These are phyloP conservation scores for Xylaria sp. DNA, from an alignment of 2,329 filamentous ascomycete species.

Conservation along the genomic window DNA sequence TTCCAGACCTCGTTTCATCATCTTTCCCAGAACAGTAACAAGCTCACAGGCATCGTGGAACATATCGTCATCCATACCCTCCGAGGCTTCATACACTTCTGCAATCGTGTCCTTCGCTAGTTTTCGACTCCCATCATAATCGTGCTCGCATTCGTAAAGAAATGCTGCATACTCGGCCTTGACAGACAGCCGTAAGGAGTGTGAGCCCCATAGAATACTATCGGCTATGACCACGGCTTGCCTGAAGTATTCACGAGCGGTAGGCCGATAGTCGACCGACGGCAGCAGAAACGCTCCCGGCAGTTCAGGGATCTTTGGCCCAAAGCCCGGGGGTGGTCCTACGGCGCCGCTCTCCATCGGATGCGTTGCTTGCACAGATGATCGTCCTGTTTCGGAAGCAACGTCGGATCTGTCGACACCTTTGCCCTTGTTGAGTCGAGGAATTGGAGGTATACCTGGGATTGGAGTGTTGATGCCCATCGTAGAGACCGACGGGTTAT, in stretches of 20 bases:
- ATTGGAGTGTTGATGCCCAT: slow-evolving; percentile 62
- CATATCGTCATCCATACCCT: slow-evolving; percentile 95
- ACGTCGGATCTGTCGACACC: slow-evolving; percentile 58
- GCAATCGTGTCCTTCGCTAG: slow-evolving; percentile 85
- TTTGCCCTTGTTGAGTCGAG: slow-evolving; percentile 59
- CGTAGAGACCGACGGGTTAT: slow-evolving; percentile 79
- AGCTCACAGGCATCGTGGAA: slow-evolving; percentile 92
- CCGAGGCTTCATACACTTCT: slow-evolving; percentile 89
- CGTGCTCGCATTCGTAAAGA: slow-evolving; percentile 90
- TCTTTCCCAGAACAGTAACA: slow-evolving; percentile 84
- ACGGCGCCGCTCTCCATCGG: slow-evolving; percentile 69
- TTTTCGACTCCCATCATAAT: slow-evolving; percentile 77
- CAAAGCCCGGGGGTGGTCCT: slow-evolving; percentile 65
- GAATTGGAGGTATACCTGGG: slow-evolving; percentile 33
- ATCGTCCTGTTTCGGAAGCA: slow-evolving; percentile 54
- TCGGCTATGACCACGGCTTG: slow-evolving; percentile 81
- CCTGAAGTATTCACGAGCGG: slow-evolving; percentile 82
- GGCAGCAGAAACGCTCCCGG: slow-evolving; percentile 82
- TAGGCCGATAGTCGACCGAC: slow-evolving; percentile 80
- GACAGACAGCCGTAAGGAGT: slow-evolving; percentile 87
- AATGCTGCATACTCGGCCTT: slow-evolving; percentile 95
- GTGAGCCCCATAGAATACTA: slow-evolving; percentile 81
- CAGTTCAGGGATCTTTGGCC: slow-evolving; percentile 51
- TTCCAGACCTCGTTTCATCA: slow-evolving; percentile 80
- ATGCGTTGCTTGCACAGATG: slow-evolving; percentile 60